These are phyloP conservation scores for Phaeosphaeria sp. DNA, from an alignment of 2,329 filamentous ascomycete genomes.

Conservation along the genomic window DNA sequence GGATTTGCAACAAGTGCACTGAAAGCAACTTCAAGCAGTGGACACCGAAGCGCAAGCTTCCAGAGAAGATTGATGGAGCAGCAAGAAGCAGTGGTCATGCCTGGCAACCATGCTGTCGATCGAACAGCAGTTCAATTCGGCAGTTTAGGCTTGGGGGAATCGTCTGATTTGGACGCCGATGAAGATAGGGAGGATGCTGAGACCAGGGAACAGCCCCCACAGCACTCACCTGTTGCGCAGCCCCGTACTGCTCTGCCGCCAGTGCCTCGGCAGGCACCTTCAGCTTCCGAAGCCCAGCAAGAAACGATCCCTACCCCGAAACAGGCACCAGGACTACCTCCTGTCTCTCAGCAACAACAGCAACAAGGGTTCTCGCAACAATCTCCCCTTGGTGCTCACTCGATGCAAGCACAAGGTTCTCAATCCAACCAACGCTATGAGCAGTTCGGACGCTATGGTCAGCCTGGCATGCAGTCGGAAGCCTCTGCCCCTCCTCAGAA, in stretches of 20 bases:
- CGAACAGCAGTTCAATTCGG: constrained; percentile 94
- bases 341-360: constrained; percentile 62
- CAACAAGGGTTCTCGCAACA: constrained; percentile 43
- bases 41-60: constrained; percentile 76
- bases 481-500: constrained; percentile 72
- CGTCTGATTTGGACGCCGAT: constrained; percentile 80
- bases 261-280: constrained; percentile 56
- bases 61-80: constrained; percentile 90
- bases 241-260: constrained; percentile 89
- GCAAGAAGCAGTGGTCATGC: constrained; percentile 98
- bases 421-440: constrained; percentile 58
- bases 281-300: constrained; percentile 49
- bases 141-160: constrained; percentile 82
- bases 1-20: constrained; percentile 81
- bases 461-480: constrained; percentile 66
- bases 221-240: constrained; percentile 86
- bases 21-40: constrained; percentile 70
- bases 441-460: constrained; percentile 74
- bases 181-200: constrained; percentile 94
- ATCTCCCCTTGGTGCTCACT: constrained; percentile 60
- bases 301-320: constrained; percentile 59
- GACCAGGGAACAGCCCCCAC: constrained; percentile 89
- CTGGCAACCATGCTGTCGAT: constrained; percentile 93
- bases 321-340: constrained; percentile 67
- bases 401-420: constrained; percentile 58